Evolutionary conservation across 1,284 basidiomycete genomes (phyloP).

Genomic region (Fomitopsis palustris): DNA sequence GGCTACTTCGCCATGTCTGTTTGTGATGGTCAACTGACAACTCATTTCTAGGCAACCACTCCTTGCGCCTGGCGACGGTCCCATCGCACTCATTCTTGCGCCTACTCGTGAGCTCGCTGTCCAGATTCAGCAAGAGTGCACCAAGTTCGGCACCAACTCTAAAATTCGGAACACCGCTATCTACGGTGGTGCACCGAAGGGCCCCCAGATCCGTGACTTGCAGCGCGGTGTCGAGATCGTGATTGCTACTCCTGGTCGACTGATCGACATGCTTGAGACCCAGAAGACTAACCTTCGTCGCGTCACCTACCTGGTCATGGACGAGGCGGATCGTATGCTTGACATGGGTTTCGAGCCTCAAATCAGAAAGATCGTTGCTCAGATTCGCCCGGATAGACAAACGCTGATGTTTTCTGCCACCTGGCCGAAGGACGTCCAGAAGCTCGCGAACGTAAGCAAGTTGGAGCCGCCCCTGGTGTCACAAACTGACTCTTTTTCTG

Average conservation of each 20-base stretch:
- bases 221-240: conserved; percentile 96
- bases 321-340: conserved; percentile 98
- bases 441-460: conserved; percentile 74
- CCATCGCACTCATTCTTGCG: conserved; percentile 94
- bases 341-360: conserved; percentile 99
- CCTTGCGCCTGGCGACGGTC: conserved; percentile 91
- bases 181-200: conserved; percentile 98
- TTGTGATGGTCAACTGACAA: background rate
- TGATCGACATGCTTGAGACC: conserved; percentile 94
- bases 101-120: conserved; percentile 98
- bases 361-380: conserved; percentile 96
- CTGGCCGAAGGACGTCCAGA: conserved; percentile 99
- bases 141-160: conserved; percentile 94
- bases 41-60: conserved; percentile 78
- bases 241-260: conserved; percentile 87
- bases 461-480: background rate
- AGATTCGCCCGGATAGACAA: conserved; percentile 95
- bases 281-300: conserved; percentile 96
- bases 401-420: conserved; percentile 98
- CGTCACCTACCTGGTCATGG: conserved; percentile 97
- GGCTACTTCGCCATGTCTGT: conserved; percentile 6
- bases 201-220: conserved; percentile 96
- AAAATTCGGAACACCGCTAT: conserved; percentile 98
- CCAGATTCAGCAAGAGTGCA: conserved; percentile 98
- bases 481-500: background rate